These are phyloP conservation scores for Dactylella cylindrospora DNA, from an alignment of 2,329 filamentous ascomycete genomes.

Conservation along the genomic window DNA sequence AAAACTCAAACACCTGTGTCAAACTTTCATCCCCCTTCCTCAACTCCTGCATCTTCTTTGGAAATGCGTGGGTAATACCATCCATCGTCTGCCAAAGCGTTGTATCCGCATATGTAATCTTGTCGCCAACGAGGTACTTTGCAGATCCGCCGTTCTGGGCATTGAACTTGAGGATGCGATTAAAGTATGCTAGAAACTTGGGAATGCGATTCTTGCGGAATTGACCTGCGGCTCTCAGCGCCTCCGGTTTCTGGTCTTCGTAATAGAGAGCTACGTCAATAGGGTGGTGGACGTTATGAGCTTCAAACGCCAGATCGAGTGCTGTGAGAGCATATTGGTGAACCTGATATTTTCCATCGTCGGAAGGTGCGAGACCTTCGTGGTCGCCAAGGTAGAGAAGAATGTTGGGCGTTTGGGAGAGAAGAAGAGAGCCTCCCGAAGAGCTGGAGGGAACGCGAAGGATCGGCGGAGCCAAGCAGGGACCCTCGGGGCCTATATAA, in stretches of 20 bases:
- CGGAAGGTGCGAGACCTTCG: conserved; percentile 60
- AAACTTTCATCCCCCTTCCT: conserved; percentile 55
- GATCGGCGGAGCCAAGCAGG: conserved; percentile 65
- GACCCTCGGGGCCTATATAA: no score
- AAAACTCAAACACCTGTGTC: conserved; percentile 64
- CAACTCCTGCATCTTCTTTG: conserved; percentile 62
- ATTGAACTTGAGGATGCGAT: conserved; percentile 64
- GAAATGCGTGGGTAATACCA: conserved; percentile 68
- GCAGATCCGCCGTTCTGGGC: conserved; percentile 51
- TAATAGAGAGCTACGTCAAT: conserved; percentile 64
- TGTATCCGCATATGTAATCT: conserved; percentile 70
- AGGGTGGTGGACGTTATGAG: conserved; percentile 76
- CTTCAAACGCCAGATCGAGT: conserved; percentile 70
- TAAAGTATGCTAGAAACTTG: conserved; percentile 71
- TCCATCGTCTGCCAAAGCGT: conserved; percentile 71
- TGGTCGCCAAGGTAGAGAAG: conserved; percentile 67
- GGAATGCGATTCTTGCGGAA: conserved; percentile 66
- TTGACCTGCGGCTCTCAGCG: conserved; percentile 60
- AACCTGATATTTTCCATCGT: conserved; percentile 60
- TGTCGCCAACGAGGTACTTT: conserved; percentile 66
- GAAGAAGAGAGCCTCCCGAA: conserved; percentile 60
- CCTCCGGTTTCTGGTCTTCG: conserved; percentile 72
- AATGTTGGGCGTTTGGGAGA: conserved; percentile 73
- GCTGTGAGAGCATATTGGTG: conserved; percentile 68
- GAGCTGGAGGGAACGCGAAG: conserved; percentile 54